Percentiles rank a stretch among this genome's conserved stretches.
phyloP scores from a whole-genome alignment of 2,329 filamentous ascomycete species.

The Fusarium falciforme region DNA sequence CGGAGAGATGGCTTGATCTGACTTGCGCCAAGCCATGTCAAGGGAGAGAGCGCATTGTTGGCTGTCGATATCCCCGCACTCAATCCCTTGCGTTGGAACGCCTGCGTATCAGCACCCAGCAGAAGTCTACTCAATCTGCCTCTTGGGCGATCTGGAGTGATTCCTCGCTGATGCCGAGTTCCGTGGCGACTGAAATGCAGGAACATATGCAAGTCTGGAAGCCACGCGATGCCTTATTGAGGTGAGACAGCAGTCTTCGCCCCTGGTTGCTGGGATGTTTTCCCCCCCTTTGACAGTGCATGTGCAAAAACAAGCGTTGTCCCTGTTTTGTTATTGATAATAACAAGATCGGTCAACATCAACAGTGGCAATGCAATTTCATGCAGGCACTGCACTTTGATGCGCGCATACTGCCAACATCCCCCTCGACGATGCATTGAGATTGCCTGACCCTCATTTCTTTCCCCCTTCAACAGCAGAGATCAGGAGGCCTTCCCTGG shows the following conservation, averaged over 20 bases:
- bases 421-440: background rate
- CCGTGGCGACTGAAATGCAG: constrained; percentile 2
- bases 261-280: constrained; percentile 18
- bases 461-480: background rate
- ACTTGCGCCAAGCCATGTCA: constrained; percentile 14
- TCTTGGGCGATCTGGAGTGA: background rate
- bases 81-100: constrained; percentile 22
- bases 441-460: background rate
- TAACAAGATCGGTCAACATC: constrained; percentile 20
- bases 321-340: constrained; percentile 11
- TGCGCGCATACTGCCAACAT: background rate
- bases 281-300: background rate
- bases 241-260: constrained; percentile 19
- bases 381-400: background rate
- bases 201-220: constrained; percentile 1
- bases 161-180: background rate
- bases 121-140: background rate
- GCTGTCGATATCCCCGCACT: background rate
- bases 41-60: constrained; percentile 22
- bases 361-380: background rate
- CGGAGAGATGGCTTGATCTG: background rate
- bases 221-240: background rate
- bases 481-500: background rate
- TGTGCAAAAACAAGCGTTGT: constrained; percentile 3
- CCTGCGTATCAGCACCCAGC: background rate